Conservation (phyloP, 768 basidiomycete species). For the Boletus tylopilopsis region DNA sequence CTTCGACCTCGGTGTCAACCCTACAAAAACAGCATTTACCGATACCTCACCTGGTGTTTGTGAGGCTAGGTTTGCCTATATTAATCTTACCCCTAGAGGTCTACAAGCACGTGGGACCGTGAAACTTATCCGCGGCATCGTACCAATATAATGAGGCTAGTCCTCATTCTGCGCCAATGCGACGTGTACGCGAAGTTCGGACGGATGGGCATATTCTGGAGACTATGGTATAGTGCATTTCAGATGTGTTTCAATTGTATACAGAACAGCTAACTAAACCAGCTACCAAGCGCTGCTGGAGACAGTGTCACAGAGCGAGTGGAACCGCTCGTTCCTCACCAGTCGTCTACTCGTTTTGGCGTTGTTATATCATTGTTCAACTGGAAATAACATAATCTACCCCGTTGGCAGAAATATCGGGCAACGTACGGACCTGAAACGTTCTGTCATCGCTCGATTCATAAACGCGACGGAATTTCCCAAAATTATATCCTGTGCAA, state of each 20-base stretch:
- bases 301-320: no score
- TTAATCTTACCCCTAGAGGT: slow-evolving; percentile 9
- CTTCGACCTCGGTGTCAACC: slow-evolving; percentile 35
- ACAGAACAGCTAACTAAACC: not conserved
- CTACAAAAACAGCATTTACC: slow-evolving; percentile 21
- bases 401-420: slow-evolving; percentile 37
- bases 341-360: no score
- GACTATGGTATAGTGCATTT: slow-evolving; percentile 32
- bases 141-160: slow-evolving; percentile 39
- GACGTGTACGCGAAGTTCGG: slow-evolving; percentile 45
- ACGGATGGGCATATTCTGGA: slow-evolving; percentile 32
- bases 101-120: slow-evolving; percentile 34
- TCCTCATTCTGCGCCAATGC: slow-evolving; percentile 40
- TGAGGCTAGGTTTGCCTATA: slow-evolving; percentile 10
- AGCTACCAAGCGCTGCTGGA: no score
- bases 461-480: no score
- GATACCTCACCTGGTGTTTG: slow-evolving; percentile 18
- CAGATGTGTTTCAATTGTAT: not conserved
- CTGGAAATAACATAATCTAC: slow-evolving; percentile 30
- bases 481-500: no score
- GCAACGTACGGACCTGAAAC: slow-evolving; percentile 33
- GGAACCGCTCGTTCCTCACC: no score
- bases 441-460: no score
- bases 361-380: no score
- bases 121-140: slow-evolving; percentile 40